Conservation (phyloP, 2,329 filamentous ascomycete genomes). For the Epichloe amarillans region DNA sequence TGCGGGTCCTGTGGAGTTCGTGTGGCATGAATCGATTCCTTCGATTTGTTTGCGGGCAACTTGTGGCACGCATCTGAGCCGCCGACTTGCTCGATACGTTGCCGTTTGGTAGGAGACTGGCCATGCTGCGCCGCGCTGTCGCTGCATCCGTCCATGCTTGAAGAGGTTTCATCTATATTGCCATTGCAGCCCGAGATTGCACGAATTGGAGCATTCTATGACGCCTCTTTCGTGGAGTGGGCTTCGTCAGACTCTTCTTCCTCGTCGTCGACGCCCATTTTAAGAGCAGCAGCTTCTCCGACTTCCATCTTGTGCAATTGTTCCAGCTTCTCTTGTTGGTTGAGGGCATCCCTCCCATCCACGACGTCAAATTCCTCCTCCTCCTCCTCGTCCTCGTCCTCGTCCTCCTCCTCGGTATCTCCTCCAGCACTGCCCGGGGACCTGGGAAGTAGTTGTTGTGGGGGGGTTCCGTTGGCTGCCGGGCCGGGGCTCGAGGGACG, state of each 20-base stretch:
- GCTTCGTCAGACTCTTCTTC: slow-evolving; percentile 23
- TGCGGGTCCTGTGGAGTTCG: no score
- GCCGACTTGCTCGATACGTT: background rate
- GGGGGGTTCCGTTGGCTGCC: slow-evolving; percentile 7
- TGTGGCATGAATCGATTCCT: no score
- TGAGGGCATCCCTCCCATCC: slow-evolving; percentile 28
- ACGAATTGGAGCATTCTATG: slow-evolving; percentile 17
- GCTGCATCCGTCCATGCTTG: background rate
- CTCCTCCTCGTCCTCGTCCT: slow-evolving; percentile 19
- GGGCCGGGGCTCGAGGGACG: slow-evolving; percentile 9
- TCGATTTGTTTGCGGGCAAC: background rate
- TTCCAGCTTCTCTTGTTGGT: slow-evolving; percentile 34
- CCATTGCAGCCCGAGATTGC: background rate
- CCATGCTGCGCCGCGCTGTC: background rate
- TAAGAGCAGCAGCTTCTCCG: slow-evolving; percentile 40
- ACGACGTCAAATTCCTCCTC: slow-evolving; percentile 32
- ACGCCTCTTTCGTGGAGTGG: slow-evolving; percentile 14
- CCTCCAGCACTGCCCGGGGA: slow-evolving; percentile 23
- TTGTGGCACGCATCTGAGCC: background rate
- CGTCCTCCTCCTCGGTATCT: slow-evolving; percentile 26
- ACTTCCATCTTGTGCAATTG: slow-evolving; percentile 47
- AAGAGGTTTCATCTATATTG: background rate
- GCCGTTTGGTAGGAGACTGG: background rate
- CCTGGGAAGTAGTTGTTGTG: slow-evolving; percentile 13
- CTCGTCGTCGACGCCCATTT: slow-evolving; percentile 24